Conservation (phyloP, 768 basidiomycete genomes). For the Trametes coccinea region DNA sequence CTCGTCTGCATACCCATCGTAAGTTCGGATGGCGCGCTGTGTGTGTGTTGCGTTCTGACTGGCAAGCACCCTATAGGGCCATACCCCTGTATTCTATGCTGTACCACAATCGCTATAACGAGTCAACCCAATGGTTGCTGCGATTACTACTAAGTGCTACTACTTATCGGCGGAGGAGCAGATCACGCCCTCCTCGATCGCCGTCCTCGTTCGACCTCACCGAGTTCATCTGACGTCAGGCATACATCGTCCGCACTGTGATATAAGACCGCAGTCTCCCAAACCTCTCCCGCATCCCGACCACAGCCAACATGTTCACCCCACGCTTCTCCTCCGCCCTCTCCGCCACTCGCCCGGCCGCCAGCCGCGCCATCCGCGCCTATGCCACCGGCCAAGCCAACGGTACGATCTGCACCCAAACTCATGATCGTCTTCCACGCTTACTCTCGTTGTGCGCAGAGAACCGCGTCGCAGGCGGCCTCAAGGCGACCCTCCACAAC, state of each 20-base stretch:
- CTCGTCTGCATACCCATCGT: too few species aligned
- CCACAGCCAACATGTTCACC: not conserved
- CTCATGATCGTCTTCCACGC: not conserved
- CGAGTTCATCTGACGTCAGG: not conserved
- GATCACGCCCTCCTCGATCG: too few species aligned
- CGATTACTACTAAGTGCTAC: too few species aligned
- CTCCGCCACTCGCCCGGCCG: not conserved
- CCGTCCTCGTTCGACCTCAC: too few species aligned
- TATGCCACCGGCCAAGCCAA: not conserved
- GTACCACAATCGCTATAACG: too few species aligned
- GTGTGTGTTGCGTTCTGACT: too few species aligned
- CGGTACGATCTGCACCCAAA: not conserved
- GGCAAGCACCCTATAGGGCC: too few species aligned
- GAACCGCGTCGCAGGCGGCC: conserved; percentile 45
- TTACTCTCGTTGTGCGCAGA: not conserved
- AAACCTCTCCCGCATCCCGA: not conserved
- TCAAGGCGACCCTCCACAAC: conserved; percentile 56
- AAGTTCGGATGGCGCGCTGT: too few species aligned
- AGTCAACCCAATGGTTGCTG: too few species aligned
- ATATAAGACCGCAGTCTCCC: not conserved
- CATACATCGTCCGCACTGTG: not conserved
- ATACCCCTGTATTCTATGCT: too few species aligned
- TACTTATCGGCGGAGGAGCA: too few species aligned
- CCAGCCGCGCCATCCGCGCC: not conserved
- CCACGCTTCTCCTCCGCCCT: not conserved